Percentiles rank a stretch among this genome's conserved stretches.
These are phyloP conservation scores for Blastocystis sp. DNA, from an alignment of 352 stramenopile genomes.

Conservation along the genomic window DNA sequence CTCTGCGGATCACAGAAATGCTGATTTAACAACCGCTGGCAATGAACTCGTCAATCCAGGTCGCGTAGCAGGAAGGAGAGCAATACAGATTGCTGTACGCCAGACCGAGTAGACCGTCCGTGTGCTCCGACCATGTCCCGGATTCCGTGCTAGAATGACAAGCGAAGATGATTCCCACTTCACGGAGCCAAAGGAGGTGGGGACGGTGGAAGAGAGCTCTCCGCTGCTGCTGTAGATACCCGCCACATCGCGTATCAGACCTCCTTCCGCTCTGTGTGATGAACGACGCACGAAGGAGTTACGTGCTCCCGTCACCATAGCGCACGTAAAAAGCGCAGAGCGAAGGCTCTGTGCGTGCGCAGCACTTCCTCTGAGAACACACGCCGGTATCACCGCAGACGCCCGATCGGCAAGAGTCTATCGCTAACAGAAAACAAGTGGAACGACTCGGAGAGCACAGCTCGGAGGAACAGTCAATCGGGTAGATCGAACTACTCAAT, in stretches of 20 bases:
- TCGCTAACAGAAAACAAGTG: not conserved
- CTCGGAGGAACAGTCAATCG: slow-evolving; percentile 10
- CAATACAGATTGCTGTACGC: slow-evolving; percentile 27
- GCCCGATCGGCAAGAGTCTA: slow-evolving; percentile 19
- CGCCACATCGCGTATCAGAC: slow-evolving; percentile 1
- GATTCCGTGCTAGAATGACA: no score
- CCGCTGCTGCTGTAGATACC: not conserved
- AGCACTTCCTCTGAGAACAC: slow-evolving; percentile 14
- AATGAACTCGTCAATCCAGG: slow-evolving; percentile 7
- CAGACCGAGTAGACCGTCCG: slow-evolving; percentile 30
- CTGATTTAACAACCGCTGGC: not conserved
- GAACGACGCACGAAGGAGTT: not conserved
- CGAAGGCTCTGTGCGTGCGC: not conserved
- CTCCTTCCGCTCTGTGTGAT: slow-evolving; percentile 29
- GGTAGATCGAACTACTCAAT: not conserved
- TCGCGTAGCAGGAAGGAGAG: slow-evolving; percentile 31
- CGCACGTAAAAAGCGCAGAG: slow-evolving; percentile 48
- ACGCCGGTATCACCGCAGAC: not conserved
- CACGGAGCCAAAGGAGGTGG: not conserved
- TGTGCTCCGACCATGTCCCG: not conserved
- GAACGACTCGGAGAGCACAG: slow-evolving; percentile 4
- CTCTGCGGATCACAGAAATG: not conserved
- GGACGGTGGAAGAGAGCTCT: not conserved
- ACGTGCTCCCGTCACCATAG: slow-evolving; percentile 46
- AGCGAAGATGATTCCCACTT: not conserved